Evolutionary conservation across 306 rosid genomes (phyloP).

Genomic region (Cucumis melo): DNA sequence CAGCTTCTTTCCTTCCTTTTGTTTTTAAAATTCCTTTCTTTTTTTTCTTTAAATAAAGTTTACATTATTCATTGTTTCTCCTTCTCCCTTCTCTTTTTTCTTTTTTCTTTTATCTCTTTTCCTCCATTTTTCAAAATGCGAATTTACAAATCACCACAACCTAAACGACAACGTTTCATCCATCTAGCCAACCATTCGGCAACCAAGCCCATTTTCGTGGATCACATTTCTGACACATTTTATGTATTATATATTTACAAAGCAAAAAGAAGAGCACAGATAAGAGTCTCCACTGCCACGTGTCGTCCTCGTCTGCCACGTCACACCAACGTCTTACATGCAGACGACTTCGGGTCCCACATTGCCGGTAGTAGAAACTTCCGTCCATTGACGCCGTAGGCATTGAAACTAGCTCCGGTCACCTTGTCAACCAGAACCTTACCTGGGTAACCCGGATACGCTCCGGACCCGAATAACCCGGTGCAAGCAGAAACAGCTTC

Average conservation of each 20-base stretch:
- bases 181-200: conserved; percentile 4
- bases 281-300: neutral
- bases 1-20: neutral
- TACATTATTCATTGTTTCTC: neutral
- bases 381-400: conserved; percentile 51
- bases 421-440: conserved; percentile 33
- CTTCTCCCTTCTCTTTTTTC: neutral
- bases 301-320: neutral
- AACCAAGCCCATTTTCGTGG: neutral
- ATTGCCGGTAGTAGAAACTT: conserved; percentile 69
- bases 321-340: conserved; percentile 63
- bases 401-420: conserved; percentile 70
- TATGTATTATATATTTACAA: neutral
- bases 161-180: conserved; percentile 33
- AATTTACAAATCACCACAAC: conserved; percentile 47
- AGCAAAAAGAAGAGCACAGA: neutral
- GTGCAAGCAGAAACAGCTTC: conserved; percentile 89
- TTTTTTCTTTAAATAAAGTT: neutral
- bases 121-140: neutral
- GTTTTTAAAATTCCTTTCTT: neutral
- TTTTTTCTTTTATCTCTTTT: neutral
- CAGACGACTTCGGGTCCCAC: conserved; percentile 77
- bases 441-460: conserved; percentile 88
- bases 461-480: conserved; percentile 55
- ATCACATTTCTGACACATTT: conserved; percentile 16